phyloP scores from a whole-genome alignment of 2,329 filamentous ascomycete species.

The Samsoniella hepiali region DNA sequence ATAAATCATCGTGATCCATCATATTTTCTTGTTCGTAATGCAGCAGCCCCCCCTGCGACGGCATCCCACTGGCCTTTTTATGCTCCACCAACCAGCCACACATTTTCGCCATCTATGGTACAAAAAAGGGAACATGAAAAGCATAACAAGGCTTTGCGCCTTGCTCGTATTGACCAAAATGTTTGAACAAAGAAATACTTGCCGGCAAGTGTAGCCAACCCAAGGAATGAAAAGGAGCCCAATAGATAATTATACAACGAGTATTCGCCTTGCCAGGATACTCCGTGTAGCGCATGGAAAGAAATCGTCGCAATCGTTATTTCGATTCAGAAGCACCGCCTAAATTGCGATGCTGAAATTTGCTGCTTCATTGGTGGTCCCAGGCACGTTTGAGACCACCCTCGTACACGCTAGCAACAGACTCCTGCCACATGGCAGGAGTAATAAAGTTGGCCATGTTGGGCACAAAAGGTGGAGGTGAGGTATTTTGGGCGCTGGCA shows the following conservation, averaged over 20 bases:
- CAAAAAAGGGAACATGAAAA: not conserved
- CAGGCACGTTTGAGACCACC: slow-evolving; percentile 60
- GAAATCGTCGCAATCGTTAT: slow-evolving; percentile 9
- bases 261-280: not conserved
- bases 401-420: slow-evolving; percentile 66
- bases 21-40: not conserved
- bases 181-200: not conserved
- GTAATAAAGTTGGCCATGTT: slow-evolving; percentile 58
- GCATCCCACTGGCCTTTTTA: not conserved
- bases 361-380: slow-evolving; percentile 41
- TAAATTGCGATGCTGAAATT: not conserved
- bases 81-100: slow-evolving; percentile 12
- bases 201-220: not conserved
- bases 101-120: slow-evolving; percentile 7
- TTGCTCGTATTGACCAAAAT: slow-evolving; percentile 4
- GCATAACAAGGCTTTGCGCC: not conserved
- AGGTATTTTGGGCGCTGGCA: slow-evolving; percentile 50
- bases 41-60: not conserved
- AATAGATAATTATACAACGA: slow-evolving; percentile 5
- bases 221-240: not conserved
- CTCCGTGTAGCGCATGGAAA: not conserved
- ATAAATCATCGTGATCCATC: slow-evolving; percentile 9
- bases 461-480: slow-evolving; percentile 40
- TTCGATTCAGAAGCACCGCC: not conserved
- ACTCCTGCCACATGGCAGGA: slow-evolving; percentile 71